These are phyloP conservation scores for Aspergillus egyptiacus DNA, from an alignment of 495 filamentous ascomycete genomes.

Conservation along the genomic window DNA sequence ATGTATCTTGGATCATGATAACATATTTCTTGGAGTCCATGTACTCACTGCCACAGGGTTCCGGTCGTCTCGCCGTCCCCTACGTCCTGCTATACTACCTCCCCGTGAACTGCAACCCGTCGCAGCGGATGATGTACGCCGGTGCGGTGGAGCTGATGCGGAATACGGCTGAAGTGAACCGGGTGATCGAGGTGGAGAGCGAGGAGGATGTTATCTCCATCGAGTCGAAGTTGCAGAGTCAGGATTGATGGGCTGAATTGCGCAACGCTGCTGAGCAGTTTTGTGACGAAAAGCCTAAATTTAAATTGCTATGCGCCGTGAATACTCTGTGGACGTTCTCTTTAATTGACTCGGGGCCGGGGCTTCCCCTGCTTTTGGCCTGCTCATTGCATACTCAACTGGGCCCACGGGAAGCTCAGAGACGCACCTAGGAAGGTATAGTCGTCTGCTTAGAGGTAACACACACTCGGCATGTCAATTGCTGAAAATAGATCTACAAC, in stretches of 20 bases:
- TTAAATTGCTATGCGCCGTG: too few relatives aligned
- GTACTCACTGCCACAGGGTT: constrained; percentile 36
- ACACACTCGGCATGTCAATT: too few relatives aligned
- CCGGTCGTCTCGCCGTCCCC: constrained; percentile 62
- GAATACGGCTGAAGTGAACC: constrained; percentile 77
- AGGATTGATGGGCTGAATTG: constrained; percentile 10
- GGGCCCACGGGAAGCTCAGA: too few relatives aligned
- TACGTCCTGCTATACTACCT: constrained; percentile 94
- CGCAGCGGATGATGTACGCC: constrained; percentile 88
- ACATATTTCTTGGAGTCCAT: not conserved
- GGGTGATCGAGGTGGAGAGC: constrained; percentile 70
- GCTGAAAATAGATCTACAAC: too few relatives aligned
- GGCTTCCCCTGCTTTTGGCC: too few relatives aligned
- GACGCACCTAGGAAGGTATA: too few relatives aligned
- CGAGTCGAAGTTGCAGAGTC: constrained; percentile 56
- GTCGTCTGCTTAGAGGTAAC: too few relatives aligned
- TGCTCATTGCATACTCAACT: too few relatives aligned
- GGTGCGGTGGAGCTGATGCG: constrained; percentile 92
- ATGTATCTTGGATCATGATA: constrained; percentile 17
- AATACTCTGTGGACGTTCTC: too few relatives aligned
- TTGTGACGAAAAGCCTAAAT: too few relatives aligned
- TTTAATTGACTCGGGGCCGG: too few relatives aligned
- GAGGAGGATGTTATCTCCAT: constrained; percentile 72
- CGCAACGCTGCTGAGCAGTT: too few relatives aligned
- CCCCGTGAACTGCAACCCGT: constrained; percentile 78